A percentile compares a stretch with the other conserved stretches of the same genome.
phyloP scores from a whole-genome alignment of 2,329 filamentous ascomycete species.

The Cercospora beticola region DNA sequence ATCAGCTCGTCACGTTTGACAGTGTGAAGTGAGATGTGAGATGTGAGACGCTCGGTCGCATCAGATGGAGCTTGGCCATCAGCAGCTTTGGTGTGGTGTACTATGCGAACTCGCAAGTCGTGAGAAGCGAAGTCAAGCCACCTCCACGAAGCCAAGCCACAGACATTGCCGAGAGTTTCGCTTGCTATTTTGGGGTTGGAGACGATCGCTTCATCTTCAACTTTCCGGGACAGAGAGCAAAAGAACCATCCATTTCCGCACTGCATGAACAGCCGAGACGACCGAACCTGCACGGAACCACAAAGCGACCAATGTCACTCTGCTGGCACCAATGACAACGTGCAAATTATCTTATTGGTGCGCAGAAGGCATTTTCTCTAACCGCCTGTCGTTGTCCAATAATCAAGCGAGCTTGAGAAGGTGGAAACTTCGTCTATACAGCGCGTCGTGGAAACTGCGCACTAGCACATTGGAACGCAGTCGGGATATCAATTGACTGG shows the following conservation, averaged over 20 bases:
- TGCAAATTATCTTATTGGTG: conserved; percentile 4
- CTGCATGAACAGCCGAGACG: not conserved
- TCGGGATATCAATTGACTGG: not conserved
- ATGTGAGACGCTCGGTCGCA: not conserved
- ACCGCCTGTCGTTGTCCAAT: conserved; percentile 6
- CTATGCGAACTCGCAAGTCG: not conserved
- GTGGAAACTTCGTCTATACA: not conserved
- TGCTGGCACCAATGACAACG: not conserved
- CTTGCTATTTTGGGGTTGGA: not conserved
- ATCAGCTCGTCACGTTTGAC: conserved; percentile 8
- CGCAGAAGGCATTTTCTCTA: not conserved
- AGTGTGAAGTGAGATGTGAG: not conserved
- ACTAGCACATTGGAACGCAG: not conserved
- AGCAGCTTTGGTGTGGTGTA: not conserved
- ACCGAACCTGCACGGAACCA: not conserved
- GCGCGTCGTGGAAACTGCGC: not conserved
- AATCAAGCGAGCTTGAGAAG: not conserved
- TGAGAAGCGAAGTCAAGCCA: not conserved
- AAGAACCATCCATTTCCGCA: not conserved
- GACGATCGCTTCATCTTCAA: not conserved
- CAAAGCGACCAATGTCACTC: not conserved
- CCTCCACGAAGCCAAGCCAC: not conserved
- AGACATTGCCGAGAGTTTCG: not conserved
- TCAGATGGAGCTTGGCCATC: not conserved
- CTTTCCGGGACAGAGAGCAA: not conserved